Conservation (phyloP, 129 eudicot species). For the Saussurea involucrata region DNA sequence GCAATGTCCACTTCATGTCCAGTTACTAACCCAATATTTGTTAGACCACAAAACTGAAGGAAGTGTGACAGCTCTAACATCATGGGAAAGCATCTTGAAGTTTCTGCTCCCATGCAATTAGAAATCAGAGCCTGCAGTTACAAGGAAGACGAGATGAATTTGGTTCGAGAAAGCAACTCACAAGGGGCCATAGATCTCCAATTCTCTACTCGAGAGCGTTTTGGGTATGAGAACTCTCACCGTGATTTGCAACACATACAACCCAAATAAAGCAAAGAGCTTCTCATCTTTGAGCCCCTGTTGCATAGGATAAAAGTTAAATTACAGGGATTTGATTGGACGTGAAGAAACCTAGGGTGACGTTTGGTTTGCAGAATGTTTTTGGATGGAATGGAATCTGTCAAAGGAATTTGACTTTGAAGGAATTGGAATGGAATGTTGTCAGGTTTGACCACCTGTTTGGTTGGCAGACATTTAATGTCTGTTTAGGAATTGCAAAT, state of each 20-base stretch:
- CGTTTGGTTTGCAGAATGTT: no score
- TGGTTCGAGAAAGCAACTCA: neutral
- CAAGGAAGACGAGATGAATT: slow-evolving; percentile 14
- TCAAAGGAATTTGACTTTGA: no score
- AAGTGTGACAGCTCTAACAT: slow-evolving; percentile 50
- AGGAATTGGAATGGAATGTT: no score
- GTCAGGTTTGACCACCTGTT: no score
- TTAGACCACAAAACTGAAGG: slow-evolving; percentile 51
- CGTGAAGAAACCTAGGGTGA: slow-evolving; percentile 12
- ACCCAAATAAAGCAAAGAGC: slow-evolving; percentile 63
- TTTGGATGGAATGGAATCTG: no score
- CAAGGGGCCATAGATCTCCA: neutral
- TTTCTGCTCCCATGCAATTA: slow-evolving; percentile 42
- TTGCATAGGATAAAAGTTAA: slow-evolving; percentile 12
- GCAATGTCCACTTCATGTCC: slow-evolving; percentile 55
- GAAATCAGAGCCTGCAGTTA: slow-evolving; percentile 71
- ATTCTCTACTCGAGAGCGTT: neutral
- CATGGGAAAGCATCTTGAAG: slow-evolving; percentile 42
- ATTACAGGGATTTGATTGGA: slow-evolving; percentile 18
- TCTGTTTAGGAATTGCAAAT: no score
- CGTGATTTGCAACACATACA: slow-evolving; percentile 73
- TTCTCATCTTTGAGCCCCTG: slow-evolving; percentile 63
- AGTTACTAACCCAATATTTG: slow-evolving; percentile 65
- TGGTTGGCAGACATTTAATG: no score
- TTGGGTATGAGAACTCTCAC: slow-evolving; percentile 40